Conservation (phyloP, 371 early-diverging fungal genomes). For the Lichtheimia ramosa region DNA sequence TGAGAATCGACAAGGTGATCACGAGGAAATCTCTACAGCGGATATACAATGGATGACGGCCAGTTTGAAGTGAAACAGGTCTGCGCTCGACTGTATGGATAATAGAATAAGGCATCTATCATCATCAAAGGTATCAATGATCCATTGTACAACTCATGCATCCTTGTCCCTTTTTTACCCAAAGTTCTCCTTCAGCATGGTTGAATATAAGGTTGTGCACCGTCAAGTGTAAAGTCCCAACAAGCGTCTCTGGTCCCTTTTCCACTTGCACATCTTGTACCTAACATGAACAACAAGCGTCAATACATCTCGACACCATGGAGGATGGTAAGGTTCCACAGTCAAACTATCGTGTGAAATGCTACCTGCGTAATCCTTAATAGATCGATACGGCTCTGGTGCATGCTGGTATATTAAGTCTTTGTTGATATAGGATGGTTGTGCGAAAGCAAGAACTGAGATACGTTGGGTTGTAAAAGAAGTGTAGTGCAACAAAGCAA, state of each 20-base stretch:
- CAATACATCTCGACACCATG: too few relatives aligned
- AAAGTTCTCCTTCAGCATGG: constrained; percentile 63
- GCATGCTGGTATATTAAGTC: constrained; percentile 12
- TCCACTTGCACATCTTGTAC: constrained; percentile 65
- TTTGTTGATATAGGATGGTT: too few relatives aligned
- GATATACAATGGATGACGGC: constrained; percentile 63
- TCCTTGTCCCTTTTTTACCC: constrained; percentile 47
- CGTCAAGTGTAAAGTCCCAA: constrained; percentile 77
- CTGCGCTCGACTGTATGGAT: constrained; percentile 82
- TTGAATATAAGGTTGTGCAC: constrained; percentile 81
- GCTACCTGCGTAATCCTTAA: constrained; percentile 47
- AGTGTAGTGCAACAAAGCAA: neutral
- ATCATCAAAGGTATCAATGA: neutral
- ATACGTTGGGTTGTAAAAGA: too few relatives aligned
- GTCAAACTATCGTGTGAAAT: neutral
- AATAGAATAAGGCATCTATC: constrained; percentile 82
- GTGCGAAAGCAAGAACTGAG: too few relatives aligned
- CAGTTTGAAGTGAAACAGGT: constrained; percentile 41
- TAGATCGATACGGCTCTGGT: constrained; percentile 46
- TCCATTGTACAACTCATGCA: constrained; percentile 2
- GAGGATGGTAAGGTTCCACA: too few relatives aligned
- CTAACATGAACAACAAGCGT: constrained; percentile 26
- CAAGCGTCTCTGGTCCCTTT: constrained; percentile 50
- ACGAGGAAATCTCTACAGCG: constrained; percentile 82
- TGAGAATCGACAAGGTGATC: constrained; percentile 65